Evolutionary conservation across 371 early-diverging fungal species (phyloP).

Genomic region (Hamiltosporidium tvaerminnensis): DNA sequence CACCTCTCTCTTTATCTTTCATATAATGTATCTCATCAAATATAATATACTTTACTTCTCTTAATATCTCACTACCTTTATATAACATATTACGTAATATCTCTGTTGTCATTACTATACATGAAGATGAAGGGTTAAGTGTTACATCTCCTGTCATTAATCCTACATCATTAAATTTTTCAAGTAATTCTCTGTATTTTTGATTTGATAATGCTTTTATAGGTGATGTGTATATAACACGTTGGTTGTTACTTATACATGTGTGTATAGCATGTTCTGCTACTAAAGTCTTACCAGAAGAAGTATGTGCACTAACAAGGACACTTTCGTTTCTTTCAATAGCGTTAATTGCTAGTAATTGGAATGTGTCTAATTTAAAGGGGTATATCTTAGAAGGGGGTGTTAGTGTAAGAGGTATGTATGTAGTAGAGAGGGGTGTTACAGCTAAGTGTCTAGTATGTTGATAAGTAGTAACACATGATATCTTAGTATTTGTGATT

Average conservation of each 20-base stretch:
- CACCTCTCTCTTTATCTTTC: conserved; percentile 73
- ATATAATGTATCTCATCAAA: conserved; percentile 99
- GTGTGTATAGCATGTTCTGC: conserved; percentile 98
- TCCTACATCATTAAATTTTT: conserved; percentile 88
- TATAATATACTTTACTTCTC: conserved; percentile 95
- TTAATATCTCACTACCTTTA: conserved; percentile 83
- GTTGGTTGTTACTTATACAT: conserved; percentile 70
- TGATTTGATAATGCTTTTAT: conserved; percentile 98
- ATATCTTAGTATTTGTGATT: no score
- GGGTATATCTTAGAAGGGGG: conserved; percentile 74
- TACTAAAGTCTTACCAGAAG: conserved; percentile 96
- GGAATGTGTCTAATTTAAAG: conserved; percentile 91
- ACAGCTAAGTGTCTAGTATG: no score
- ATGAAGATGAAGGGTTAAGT: conserved; percentile 81
- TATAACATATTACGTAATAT: conserved; percentile 96
- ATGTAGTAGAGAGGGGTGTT: no score
- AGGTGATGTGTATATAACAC: conserved; percentile 95
- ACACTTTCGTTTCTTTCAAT: conserved; percentile 88
- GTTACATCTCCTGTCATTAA: conserved; percentile 99
- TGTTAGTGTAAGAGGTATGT: no score
- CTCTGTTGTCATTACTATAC: conserved; percentile 99
- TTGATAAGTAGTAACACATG: no score
- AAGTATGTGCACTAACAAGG: conserved; percentile 90
- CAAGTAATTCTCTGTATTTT: conserved; percentile 88
- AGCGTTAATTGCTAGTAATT: conserved; percentile 68